phyloP scores from a whole-genome alignment of 495 filamentous ascomycete genomes.

The Parathielavia hyrcaniae region DNA sequence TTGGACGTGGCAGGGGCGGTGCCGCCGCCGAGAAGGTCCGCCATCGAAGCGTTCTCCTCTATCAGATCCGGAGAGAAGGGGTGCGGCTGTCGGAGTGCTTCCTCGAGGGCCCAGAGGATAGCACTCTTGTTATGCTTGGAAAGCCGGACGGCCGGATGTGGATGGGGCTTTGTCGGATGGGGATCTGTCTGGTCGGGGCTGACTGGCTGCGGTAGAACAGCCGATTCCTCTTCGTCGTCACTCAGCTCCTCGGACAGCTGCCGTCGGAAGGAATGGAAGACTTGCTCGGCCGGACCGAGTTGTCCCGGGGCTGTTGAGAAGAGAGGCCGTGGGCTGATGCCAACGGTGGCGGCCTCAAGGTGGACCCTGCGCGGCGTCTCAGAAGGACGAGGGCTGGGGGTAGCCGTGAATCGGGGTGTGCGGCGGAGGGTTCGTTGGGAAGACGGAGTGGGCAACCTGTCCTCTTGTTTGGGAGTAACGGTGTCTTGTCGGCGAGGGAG shows the following conservation, averaged over 20 bases:
- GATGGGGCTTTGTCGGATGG: constrained; percentile 26
- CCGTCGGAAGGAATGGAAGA: constrained; percentile 27
- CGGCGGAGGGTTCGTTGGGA: constrained; percentile 42
- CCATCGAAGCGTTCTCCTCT: constrained; percentile 93
- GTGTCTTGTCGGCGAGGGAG: constrained; percentile 29
- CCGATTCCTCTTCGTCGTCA: constrained; percentile 35
- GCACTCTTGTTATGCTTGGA: constrained; percentile 52
- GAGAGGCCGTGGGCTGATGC: constrained; percentile 32
- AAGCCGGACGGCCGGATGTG: constrained; percentile 38
- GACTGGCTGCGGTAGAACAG: constrained; percentile 27
- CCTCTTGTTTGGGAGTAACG: constrained; percentile 26
- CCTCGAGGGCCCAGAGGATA: constrained; percentile 86
- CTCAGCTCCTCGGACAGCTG: constrained; percentile 43
- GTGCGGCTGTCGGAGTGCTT: constrained; percentile 76
- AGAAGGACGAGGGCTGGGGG: constrained; percentile 28
- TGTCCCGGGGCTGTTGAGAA: constrained; percentile 28
- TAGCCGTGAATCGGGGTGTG: constrained; percentile 42
- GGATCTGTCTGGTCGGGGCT: constrained; percentile 19
- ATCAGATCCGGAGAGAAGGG: constrained; percentile 76
- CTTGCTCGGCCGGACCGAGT: constrained; percentile 23
- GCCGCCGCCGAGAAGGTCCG: constrained; percentile 63
- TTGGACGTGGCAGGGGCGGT: constrained; percentile 44
- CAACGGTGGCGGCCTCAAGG: constrained; percentile 33
- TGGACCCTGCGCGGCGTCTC: constrained; percentile 30
- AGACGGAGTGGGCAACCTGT: constrained; percentile 36